phyloP scores from a whole-genome alignment of 805 yeast species.

The Ogataea siamensis region DNA sequence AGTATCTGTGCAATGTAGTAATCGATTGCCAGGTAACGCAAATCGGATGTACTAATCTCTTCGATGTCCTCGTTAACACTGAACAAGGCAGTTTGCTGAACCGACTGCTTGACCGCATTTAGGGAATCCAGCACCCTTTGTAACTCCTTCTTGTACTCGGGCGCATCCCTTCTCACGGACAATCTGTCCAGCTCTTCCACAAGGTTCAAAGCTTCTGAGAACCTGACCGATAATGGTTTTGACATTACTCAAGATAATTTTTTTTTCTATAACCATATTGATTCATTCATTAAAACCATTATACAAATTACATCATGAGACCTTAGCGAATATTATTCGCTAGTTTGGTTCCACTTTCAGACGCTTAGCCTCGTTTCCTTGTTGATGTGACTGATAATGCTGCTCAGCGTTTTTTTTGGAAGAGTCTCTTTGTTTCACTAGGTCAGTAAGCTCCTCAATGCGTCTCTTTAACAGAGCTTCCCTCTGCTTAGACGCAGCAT shows the following conservation, averaged over 20 bases:
- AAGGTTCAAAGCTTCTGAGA: slow-evolving; percentile 10
- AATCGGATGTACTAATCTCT: slow-evolving; percentile 62
- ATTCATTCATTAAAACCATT: slow-evolving; percentile 9
- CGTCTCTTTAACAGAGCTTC: slow-evolving; percentile 47
- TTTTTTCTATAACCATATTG: slow-evolving; percentile 1
- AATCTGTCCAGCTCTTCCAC: slow-evolving; percentile 14
- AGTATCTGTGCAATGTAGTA: slow-evolving; percentile 51
- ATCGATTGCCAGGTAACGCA: slow-evolving; percentile 59
- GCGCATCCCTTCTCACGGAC: slow-evolving; percentile 24
- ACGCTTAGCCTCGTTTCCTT: slow-evolving; percentile 22
- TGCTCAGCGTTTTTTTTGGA: slow-evolving; percentile 13
- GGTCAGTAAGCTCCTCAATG: slow-evolving; percentile 40
- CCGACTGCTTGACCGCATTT: slow-evolving; percentile 29
- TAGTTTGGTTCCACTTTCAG: slow-evolving; percentile 19
- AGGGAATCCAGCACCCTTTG: slow-evolving; percentile 11
- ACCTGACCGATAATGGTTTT: slow-evolving; percentile 22
- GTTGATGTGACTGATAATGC: slow-evolving; percentile 12
- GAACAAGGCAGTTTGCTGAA: slow-evolving; percentile 56
- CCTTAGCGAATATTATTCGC: background rate
- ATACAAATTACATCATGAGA: slow-evolving; percentile 14
- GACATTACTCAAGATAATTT: slow-evolving; percentile 2
- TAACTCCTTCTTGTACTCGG: slow-evolving; percentile 17
- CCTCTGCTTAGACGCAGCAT: slow-evolving; percentile 51
- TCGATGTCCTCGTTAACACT: slow-evolving; percentile 69
- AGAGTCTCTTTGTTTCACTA: slow-evolving; percentile 13